Percentiles rank a stretch among this genome's conserved stretches.
phyloP scores from a whole-genome alignment of 2,329 filamentous ascomycete genomes.

The Fusarium liriodendri region DNA sequence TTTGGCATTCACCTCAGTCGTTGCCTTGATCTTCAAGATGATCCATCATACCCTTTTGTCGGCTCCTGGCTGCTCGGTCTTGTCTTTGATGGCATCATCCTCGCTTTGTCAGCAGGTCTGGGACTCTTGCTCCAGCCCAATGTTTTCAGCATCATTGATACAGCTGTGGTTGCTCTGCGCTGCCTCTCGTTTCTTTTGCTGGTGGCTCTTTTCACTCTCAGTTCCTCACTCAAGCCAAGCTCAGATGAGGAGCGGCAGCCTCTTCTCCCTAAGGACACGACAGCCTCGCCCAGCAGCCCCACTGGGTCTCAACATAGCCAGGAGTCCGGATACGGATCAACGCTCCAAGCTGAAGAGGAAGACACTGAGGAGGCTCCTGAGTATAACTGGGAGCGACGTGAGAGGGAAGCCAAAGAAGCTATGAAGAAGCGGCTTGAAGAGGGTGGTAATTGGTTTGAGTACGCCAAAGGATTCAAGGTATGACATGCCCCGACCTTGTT shows the following conservation, averaged over 20 bases:
- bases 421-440: conserved; percentile 78
- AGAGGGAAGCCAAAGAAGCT: conserved; percentile 65
- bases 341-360: conserved; percentile 51
- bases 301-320: conserved; percentile 32
- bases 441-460: conserved; percentile 81
- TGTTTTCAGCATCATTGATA: conserved; percentile 41
- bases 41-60: conserved; percentile 72
- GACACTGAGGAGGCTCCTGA: conserved; percentile 57
- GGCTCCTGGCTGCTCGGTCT: conserved; percentile 71
- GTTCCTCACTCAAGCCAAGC: conserved; percentile 35
- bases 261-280: conserved; percentile 57
- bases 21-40: conserved; percentile 61
- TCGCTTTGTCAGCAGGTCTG: conserved; percentile 42
- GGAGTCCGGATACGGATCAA: conserved; percentile 56
- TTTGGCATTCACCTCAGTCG: conserved; percentile 70
- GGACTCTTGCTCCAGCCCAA: conserved; percentile 4
- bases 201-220: conserved; percentile 20
- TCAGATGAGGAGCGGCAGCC: conserved; percentile 69
- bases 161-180: conserved; percentile 29
- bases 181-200: conserved; percentile 35
- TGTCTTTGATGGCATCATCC: conserved; percentile 63
- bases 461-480: conserved; percentile 77
- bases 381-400: conserved; percentile 64
- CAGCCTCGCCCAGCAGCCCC: conserved; percentile 37
- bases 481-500: conserved; percentile 19